These are phyloP conservation scores for Nicotiana noctiflora DNA, from an alignment of 257 asterid genomes.

Conservation along the genomic window DNA sequence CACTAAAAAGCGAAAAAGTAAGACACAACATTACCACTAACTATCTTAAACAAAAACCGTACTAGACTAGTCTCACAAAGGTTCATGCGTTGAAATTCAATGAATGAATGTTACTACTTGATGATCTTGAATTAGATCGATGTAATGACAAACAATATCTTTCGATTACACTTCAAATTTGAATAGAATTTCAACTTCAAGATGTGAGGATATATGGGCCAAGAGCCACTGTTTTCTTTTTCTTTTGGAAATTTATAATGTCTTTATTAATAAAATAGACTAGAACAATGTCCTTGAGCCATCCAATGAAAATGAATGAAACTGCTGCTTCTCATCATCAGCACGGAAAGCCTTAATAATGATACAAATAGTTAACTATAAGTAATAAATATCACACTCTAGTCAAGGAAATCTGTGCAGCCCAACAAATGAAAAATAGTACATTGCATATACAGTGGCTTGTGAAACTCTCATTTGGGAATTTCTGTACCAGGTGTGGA, in stretches of 20 bases:
- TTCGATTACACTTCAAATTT: too few species aligned
- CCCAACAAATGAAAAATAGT: constrained; percentile 27
- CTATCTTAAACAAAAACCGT: too few species aligned
- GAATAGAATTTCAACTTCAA: too few species aligned
- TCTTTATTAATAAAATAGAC: background rate
- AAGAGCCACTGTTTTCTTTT: background rate
- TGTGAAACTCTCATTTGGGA: constrained; percentile 23
- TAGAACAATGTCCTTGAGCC: background rate
- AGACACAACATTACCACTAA: too few species aligned
- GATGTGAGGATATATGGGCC: too few species aligned
- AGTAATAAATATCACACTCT: background rate
- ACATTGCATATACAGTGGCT: constrained; percentile 52
- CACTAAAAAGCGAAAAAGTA: too few species aligned
- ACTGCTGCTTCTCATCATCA: constrained; percentile 17
- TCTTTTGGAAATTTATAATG: background rate
- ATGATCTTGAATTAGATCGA: too few species aligned
- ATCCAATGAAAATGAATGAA: constrained; percentile 7
- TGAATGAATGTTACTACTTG: too few species aligned
- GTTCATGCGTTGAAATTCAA: too few species aligned
- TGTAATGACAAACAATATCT: too few species aligned
- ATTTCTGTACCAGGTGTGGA: constrained; percentile 11
- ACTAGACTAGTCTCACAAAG: too few species aligned
- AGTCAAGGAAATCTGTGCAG: constrained; percentile 29
- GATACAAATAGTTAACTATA: background rate
- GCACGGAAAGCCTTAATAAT: constrained; percentile 17